Evolutionary conservation across 805 yeast species (phyloP).

Genomic region (Cyberlindnera americana): DNA sequence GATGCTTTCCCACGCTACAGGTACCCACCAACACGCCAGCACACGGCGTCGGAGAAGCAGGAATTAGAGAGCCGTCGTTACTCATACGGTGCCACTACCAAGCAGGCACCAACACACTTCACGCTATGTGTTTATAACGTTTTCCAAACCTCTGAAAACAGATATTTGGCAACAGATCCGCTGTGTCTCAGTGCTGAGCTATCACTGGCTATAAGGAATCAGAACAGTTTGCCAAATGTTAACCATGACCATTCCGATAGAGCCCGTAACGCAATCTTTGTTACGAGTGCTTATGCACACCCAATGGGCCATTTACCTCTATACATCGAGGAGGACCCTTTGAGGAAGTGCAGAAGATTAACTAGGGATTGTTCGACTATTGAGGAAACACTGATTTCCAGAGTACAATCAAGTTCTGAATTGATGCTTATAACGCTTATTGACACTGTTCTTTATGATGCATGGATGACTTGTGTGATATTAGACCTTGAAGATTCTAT

Average conservation of each 20-base stretch:
- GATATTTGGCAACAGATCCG: constrained; percentile 54
- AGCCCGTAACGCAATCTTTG: constrained; percentile 35
- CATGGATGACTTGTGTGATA: constrained; percentile 39
- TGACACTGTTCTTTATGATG: constrained; percentile 48
- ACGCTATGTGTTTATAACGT: constrained; percentile 54
- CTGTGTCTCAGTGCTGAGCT: constrained; percentile 46
- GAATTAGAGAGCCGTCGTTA: constrained; percentile 26
- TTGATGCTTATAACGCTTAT: constrained; percentile 37
- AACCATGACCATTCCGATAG: constrained; percentile 14
- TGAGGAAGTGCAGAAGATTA: constrained; percentile 28
- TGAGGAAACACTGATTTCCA: constrained; percentile 33
- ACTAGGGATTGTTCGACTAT: constrained; percentile 36
- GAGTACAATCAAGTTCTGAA: constrained; percentile 30
- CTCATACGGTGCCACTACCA: constrained; percentile 19
- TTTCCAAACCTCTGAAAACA: constrained; percentile 27
- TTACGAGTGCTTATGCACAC: constrained; percentile 47
- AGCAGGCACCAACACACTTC: constrained; percentile 32
- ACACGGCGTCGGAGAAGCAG: constrained; percentile 27
- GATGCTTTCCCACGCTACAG: constrained; percentile 48
- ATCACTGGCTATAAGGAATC: constrained; percentile 42
- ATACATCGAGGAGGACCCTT: constrained; percentile 44
- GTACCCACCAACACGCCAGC: constrained; percentile 36
- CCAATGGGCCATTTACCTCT: constrained; percentile 51
- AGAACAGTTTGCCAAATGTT: constrained; percentile 38
- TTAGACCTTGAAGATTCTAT: constrained; percentile 19